Evolutionary conservation across 306 rosid species (phyloP), one percentile per base, ranked within the genome.

Genomic region (Gastrolobium bilobum): DNA sequence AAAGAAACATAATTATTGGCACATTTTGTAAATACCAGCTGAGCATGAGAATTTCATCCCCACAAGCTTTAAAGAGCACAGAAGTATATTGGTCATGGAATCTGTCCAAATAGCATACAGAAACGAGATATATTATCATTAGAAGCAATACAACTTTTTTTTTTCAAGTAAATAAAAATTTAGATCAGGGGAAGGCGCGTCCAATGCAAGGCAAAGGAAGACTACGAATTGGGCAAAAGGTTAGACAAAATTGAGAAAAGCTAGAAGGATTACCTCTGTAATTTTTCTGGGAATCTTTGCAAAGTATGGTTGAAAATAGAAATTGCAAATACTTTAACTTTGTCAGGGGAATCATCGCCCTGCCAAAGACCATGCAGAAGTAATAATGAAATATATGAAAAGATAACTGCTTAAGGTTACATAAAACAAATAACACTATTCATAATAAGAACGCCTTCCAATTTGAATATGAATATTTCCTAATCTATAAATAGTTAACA

Each of bases 321-420:
- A 26, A 82, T 29, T 44, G 60, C 61, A 1, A 60, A 10, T 60
- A 20, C 68, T 53, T 50, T 54, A 75, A 61, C 10, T 77, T 4
- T 71, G 53, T 71, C 37, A 61, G 86, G 31, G 5, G 4, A 51
- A 11, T 3, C 11, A 5, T 63, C 15, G 5, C 4, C 75, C 86
- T 82, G 79, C 71, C 40, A 81, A 62, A 63, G 74, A 71, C 33
- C 44, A 71, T 3, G 38, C n/a, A 63, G 40, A 62, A 62, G 73
- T 47, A 80, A 48, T n/a, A 57, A 42, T 66, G 47, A 67, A 57
- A 8, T 44, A 44, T 33, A 43, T 35, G 39, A 68, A 13, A 60
- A 72, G 62, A 31, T 2, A 6, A 72, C 54, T 26, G 15, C 30
- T 56, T 29, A 54, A 53, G 26, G 54, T 20, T 71, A 42, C 53